These are phyloP conservation scores for Hebeloma cylindrosporum DNA, from an alignment of 768 basidiomycete species.

Conservation along the genomic window DNA sequence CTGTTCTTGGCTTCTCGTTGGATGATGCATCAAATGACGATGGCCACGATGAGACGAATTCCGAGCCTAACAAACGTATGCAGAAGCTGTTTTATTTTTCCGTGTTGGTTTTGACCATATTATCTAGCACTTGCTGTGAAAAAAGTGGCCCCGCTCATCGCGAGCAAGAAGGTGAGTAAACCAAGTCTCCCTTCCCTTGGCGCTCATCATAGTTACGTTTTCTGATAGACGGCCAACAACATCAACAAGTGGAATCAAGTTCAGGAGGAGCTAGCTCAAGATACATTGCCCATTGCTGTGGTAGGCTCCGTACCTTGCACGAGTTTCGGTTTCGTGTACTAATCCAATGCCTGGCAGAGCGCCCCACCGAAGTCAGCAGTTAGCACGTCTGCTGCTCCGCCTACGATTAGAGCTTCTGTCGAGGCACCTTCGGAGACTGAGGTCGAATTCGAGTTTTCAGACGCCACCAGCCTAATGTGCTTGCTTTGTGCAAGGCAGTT, in stretches of 20 bases:
- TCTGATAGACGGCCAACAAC: conserved; percentile 73
- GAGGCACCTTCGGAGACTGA: conserved; percentile 46
- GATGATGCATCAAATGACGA: conserved; percentile 58
- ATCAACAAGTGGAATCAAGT: conserved; percentile 98
- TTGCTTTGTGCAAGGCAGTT: conserved; percentile 92
- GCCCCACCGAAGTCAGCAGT: conserved; percentile 2
- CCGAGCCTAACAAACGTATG: conserved; percentile 54
- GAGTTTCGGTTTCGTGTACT: conserved; percentile 5
- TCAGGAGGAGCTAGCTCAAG: conserved; percentile 77
- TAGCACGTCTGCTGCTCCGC: not conserved
- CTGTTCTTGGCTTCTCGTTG: conserved; percentile 64
- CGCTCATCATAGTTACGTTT: conserved; percentile 10
- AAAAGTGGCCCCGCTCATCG: conserved; percentile 79
- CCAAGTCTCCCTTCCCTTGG: not conserved
- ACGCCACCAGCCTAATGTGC: conserved; percentile 73
- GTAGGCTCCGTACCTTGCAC: conserved; percentile 1
- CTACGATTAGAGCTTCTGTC: conserved; percentile 10
- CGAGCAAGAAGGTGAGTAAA: conserved; percentile 80
- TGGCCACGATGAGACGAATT: conserved; percentile 42
- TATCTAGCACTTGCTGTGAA: conserved; percentile 45
- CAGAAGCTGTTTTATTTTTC: conserved; percentile 9
- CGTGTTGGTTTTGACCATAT: not conserved
- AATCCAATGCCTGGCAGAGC: not conserved
- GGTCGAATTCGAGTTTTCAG: conserved; percentile 80
- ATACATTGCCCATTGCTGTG: conserved; percentile 26